Percentiles rank a stretch among this genome's conserved stretches.
Conservation (phyloP, 176 grass and related monocot genomes). For the Rhynchospora pubera region DNA sequence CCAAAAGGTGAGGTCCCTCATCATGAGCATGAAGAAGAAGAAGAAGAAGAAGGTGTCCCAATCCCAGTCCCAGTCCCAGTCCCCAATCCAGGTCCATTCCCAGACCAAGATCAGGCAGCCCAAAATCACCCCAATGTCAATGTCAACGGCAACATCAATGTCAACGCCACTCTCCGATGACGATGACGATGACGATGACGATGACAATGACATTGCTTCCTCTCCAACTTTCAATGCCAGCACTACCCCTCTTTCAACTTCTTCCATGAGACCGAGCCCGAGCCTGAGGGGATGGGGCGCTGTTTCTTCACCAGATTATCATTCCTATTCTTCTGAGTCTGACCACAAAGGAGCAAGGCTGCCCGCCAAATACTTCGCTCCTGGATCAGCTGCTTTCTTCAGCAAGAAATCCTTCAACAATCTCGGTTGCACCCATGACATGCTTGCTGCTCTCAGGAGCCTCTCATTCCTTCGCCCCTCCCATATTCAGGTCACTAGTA, state of each 20-base stretch:
- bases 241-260: not conserved
- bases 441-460: constrained; percentile 47
- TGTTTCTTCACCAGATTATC: constrained; percentile 4
- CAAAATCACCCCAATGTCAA: not conserved
- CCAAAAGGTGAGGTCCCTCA: constrained; percentile 37
- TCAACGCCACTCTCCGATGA: not conserved
- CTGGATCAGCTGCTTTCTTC: constrained; percentile 58
- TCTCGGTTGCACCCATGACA: constrained; percentile 51
- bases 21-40: constrained; percentile 3
- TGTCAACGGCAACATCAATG: not conserved
- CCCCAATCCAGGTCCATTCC: not conserved
- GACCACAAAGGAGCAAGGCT: not conserved
- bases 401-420: constrained; percentile 67
- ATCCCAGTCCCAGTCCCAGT: constrained; percentile 20
- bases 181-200: not conserved
- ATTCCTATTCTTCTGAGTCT: constrained; percentile 17
- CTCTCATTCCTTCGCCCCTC: constrained; percentile 61
- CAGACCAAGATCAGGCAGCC: not conserved
- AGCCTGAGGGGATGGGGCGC: constrained; percentile 44
- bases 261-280: constrained; percentile 2
- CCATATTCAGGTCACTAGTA: constrained; percentile 67
- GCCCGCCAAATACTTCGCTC: constrained; percentile 22
- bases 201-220: not conserved
- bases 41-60: not conserved
- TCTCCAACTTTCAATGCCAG: not conserved